Base-by-base conservation (phyloP, 1,284 basidiomycete species). In the Cutaneotrichosporon dermatis region DNA sequence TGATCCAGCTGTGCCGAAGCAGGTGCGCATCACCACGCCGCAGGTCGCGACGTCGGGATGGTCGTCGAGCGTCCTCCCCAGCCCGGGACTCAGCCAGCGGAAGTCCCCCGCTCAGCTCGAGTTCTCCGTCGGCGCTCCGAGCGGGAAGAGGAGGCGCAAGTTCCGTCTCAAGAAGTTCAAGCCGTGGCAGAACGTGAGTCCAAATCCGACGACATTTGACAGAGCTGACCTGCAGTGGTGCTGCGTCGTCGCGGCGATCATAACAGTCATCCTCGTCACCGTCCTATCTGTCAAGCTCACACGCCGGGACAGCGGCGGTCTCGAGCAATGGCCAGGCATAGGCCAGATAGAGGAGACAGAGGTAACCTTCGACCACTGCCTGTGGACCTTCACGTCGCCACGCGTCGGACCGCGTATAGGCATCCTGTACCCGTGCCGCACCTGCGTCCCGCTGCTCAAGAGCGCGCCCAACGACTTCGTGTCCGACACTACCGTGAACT, bases 401-500 rank as follows among this genome's bases (percentile, higher is more conserved):
- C 25, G 25, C 25, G 25, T 25, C 25, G 25, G 25, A 25, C 25
- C 25, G 25, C 25, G 25, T 25, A 25, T 25, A 25, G 12, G 16
- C 41, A 4, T 10, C 13, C 41, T 48, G 16, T 45, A 48, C 13
- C 51, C 55, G 4, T 79, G 78, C 59, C 58, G 62, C 13, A 63
- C 69, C 33, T 79, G 78, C 54, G 64, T 70, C 5, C 62, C 69
- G 6, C 54, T 25, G 25, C 67, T 79, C 33, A 34, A 61, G 0
- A 55, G 62, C 0, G 68, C 67, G 0, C 64, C 63, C 0, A 78
- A 78, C 59, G 78, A 78, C 60, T 78, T 71, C 55, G 25, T 25
- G 25, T 25, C 25, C 25, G 43, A 16, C 15, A 13, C 39, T 39
- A 15, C 12, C 36, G 12, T n/a, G 58, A 11, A 3, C 63, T 64